A percentile compares a stretch with the other conserved stretches of the same genome.
These are phyloP conservation scores for Rhodocollybia butyracea DNA, from an alignment of 768 basidiomycete species.

Conservation along the genomic window DNA sequence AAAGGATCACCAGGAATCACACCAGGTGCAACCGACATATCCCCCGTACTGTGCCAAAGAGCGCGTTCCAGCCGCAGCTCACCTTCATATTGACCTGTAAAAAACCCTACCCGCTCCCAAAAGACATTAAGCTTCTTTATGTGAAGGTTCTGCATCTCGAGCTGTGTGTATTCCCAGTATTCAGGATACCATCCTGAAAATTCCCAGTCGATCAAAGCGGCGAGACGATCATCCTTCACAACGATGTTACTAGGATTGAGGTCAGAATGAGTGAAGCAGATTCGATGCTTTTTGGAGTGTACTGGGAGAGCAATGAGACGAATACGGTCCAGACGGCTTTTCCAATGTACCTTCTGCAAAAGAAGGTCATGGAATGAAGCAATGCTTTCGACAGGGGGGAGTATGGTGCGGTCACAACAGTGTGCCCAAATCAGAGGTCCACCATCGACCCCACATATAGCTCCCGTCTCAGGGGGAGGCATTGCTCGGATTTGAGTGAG, in stretches of 20 bases:
- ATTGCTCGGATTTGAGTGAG: slow-evolving; percentile 14
- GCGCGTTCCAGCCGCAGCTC: neutral
- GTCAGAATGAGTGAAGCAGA: slow-evolving; percentile 23
- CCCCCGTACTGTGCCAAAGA: neutral
- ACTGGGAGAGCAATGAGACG: slow-evolving; percentile 3
- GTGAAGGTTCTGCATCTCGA: neutral
- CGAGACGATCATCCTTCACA: slow-evolving; percentile 19
- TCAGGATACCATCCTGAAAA: slow-evolving; percentile 22
- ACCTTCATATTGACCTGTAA: neutral
- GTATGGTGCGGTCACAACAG: neutral
- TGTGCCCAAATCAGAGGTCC: neutral
- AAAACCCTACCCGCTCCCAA: neutral
- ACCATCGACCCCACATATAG: neutral
- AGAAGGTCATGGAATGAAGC: slow-evolving; percentile 11
- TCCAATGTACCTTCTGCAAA: neutral
- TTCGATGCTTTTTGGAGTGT: slow-evolving; percentile 1
- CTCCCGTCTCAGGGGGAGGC: slow-evolving; percentile 10
- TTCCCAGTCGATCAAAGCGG: slow-evolving; percentile 27
- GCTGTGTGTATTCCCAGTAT: slow-evolving; percentile 17
- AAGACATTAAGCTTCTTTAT: neutral
- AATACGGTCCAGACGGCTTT: slow-evolving; percentile 4
- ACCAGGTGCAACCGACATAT: neutral
- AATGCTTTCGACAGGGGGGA: slow-evolving; percentile 5
- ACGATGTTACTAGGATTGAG: slow-evolving; percentile 21
- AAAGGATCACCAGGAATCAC: neutral